Evolutionary conservation across 805 yeast species (phyloP).

Genomic region (Yueomyces sp.): DNA sequence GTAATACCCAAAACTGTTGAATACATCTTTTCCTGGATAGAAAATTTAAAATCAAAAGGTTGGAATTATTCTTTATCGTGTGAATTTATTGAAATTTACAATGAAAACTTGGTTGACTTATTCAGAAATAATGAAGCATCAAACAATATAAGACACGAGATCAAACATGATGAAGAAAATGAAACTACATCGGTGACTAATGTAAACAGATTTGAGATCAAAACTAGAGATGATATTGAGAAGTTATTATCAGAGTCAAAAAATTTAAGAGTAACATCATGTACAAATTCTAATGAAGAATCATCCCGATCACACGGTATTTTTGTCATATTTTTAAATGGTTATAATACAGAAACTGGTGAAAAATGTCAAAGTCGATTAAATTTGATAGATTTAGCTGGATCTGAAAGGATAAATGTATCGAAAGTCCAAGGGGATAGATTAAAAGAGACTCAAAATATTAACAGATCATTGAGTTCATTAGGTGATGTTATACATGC

Average conservation of each 20-base stretch:
- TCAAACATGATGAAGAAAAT: conserved; percentile 47
- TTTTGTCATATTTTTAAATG: conserved; percentile 49
- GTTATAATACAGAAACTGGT: conserved; percentile 37
- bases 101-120: conserved; percentile 67
- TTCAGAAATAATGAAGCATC: conserved; percentile 15
- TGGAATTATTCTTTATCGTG: conserved; percentile 55
- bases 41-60: conserved; percentile 35
- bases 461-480: conserved; percentile 76
- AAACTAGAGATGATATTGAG: conserved; percentile 35
- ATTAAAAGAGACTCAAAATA: conserved; percentile 74
- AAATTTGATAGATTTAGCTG: conserved; percentile 84
- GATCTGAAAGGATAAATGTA: conserved; percentile 70
- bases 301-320: conserved; percentile 90
- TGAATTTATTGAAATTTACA: conserved; percentile 81
- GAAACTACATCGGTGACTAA: conserved; percentile 49
- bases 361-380: conserved; percentile 43
- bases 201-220: conserved; percentile 35
- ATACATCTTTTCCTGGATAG: conserved; percentile 51
- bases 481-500: conserved; percentile 82
- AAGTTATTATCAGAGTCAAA: conserved; percentile 40
- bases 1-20: conserved; percentile 66
- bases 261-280: conserved; percentile 58
- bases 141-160: conserved; percentile 38
- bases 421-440: conserved; percentile 75
- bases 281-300: conserved; percentile 66